Evolutionary conservation across 495 filamentous ascomycete genomes (phyloP).

Genomic region (Zalerion maritima): DNA sequence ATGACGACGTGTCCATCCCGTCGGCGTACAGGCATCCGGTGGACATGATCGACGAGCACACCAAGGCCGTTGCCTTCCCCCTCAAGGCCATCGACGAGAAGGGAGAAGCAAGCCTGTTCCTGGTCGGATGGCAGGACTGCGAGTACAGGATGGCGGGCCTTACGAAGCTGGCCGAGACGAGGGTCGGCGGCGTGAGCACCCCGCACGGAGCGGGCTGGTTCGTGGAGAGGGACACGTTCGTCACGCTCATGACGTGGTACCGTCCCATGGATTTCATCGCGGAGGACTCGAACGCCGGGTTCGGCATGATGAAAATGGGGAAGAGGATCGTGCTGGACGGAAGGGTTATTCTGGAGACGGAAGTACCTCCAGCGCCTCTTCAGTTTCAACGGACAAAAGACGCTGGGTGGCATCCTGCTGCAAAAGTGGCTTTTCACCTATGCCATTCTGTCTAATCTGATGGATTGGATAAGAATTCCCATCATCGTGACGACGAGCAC

Average conservation of each 20-base stretch:
- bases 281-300: slow-evolving; percentile 4
- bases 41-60: slow-evolving; percentile 21
- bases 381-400: slow-evolving; percentile 3
- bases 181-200: slow-evolving; percentile 2
- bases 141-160: slow-evolving; percentile 32
- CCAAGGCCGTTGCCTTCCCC: slow-evolving; percentile 30
- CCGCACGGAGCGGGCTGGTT: slow-evolving; percentile 6
- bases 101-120: slow-evolving; percentile 18
- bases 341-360: slow-evolving; percentile 2
- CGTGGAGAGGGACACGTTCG: slow-evolving; percentile 2
- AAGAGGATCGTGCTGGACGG: slow-evolving; percentile 3
- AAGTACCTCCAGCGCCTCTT: slow-evolving; percentile 6
- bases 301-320: not conserved
- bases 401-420: slow-evolving; percentile 2
- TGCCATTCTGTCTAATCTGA: not conserved
- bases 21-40: slow-evolving; percentile 27
- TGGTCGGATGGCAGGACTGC: slow-evolving; percentile 32
- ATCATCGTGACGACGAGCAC: slow-evolving; percentile 1
- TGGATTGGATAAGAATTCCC: slow-evolving; percentile 6
- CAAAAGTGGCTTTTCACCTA: slow-evolving; percentile 3
- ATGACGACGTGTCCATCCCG: slow-evolving; percentile 33
- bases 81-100: slow-evolving; percentile 26
- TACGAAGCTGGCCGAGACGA: slow-evolving; percentile 2
- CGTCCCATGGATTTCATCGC: slow-evolving; percentile 7
- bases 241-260: slow-evolving; percentile 2